Conservation (phyloP, 2,329 filamentous ascomycete genomes). For the Venturia pyrina region DNA sequence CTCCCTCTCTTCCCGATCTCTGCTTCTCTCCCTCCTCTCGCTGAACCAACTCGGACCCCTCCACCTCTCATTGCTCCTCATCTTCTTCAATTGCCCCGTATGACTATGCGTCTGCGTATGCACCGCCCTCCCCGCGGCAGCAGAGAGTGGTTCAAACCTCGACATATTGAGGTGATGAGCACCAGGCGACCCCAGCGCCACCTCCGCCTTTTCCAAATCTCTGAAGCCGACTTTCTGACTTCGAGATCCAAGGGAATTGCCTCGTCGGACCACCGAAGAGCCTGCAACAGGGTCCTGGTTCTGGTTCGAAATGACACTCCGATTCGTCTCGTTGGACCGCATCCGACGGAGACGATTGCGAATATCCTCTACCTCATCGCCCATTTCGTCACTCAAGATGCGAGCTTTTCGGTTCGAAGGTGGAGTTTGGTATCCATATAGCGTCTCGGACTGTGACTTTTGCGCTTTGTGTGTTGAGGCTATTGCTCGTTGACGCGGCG, state of each 20-base stretch:
- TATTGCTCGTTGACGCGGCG: constrained; percentile 10
- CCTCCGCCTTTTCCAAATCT: constrained; percentile 7
- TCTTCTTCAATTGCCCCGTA: constrained; percentile 5
- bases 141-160: constrained; percentile 8
- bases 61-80: constrained; percentile 12
- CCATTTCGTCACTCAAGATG: constrained; percentile 14
- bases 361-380: constrained; percentile 8
- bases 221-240: constrained; percentile 5
- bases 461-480: constrained; percentile 1
- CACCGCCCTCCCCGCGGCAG: not conserved
- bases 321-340: constrained; percentile 10
- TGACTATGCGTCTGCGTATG: not conserved
- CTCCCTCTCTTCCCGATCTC: constrained; percentile 10
- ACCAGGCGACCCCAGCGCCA: not conserved
- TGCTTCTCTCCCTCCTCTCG: constrained; percentile 5
- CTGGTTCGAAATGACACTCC: not conserved
- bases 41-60: constrained; percentile 8
- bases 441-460: constrained; percentile 12
- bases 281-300: not conserved
- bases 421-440: constrained; percentile 17
- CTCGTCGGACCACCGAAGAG: not conserved
- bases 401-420: constrained; percentile 19
- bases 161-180: not conserved
- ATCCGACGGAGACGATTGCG: constrained; percentile 9
- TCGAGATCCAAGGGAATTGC: not conserved